Conservation (phyloP, 139 green algal genomes). For the Chlamydomonas asymmetrica region DNA sequence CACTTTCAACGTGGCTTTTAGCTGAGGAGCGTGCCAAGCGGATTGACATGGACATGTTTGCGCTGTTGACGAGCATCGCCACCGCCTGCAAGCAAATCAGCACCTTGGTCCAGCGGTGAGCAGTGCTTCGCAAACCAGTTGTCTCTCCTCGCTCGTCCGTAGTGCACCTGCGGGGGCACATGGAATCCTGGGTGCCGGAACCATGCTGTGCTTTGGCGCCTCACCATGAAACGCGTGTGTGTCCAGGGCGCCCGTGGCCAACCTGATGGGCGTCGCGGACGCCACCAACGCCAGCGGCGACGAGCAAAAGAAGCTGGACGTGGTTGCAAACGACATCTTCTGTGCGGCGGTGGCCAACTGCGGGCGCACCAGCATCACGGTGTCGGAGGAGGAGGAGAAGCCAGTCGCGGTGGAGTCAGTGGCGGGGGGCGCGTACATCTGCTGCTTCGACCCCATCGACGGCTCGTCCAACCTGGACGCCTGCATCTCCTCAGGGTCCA, state of each 20-base stretch:
- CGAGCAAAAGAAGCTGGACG: constrained; percentile 76
- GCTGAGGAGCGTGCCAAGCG: background rate
- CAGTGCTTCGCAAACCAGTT: too few relatives aligned
- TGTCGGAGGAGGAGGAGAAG: constrained; percentile 67
- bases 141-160: too few relatives aligned
- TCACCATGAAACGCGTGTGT: background rate
- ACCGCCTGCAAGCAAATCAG: constrained; percentile 3
- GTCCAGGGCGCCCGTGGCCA: background rate
- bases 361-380: constrained; percentile 10
- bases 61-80: background rate
- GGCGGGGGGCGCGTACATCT: constrained; percentile 54
- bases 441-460: constrained; percentile 73
- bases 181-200: too few relatives aligned
- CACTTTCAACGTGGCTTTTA: too few relatives aligned
- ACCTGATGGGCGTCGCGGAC: background rate
- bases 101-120: background rate
- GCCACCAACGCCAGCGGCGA: constrained; percentile 37
- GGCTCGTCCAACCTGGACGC: constrained; percentile 75
- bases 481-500: constrained; percentile 61
- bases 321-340: constrained; percentile 75
- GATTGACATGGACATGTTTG: background rate
- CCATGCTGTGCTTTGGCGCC: background rate
- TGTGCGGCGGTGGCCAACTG: constrained; percentile 3
- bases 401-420: constrained; percentile 44
- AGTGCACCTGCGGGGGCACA: too few relatives aligned